Evolutionary conservation across 2,329 filamentous ascomycete genomes (phyloP), one percentile per base, ranked within the genome.

Genomic region (Colletotrichum musae): DNA sequence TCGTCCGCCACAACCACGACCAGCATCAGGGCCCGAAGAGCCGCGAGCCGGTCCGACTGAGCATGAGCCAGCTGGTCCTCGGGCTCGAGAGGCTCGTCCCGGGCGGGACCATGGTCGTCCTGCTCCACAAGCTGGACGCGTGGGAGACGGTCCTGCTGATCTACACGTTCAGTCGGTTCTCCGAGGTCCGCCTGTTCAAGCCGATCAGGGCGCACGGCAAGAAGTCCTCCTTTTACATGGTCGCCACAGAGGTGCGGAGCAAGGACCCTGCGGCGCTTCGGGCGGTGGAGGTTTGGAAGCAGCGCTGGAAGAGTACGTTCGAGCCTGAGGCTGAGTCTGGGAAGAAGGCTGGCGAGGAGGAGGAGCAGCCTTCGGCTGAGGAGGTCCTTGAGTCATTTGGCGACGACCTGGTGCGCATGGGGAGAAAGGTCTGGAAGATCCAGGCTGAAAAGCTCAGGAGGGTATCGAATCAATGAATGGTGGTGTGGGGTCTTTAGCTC

Each of bases 161-260:
- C 10, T 73, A 79, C 15, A 73, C 69, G 0, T 84, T 89, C 48
- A 71, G 61, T 15, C 73, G 75, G n/a, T 86, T 89, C 63, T 76
- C 84, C 6, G 52, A 73, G 0, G 72, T 88, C 0, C 50, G 66
- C 24, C 71, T 87, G 0, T 84, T 80, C 74, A 89, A 89, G 72
- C 85, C 84, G 0, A 70, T 7, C 2, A n/a, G 2, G 16, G 41
- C 4, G 32, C 84, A 89, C 66, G 74, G 71, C 1, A 84, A 76
- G 21, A 76, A 82, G 4, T 85, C 82, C 0, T 88, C 85, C 0
- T 89, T 88, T 70, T 89, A 89, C 72, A 77, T 88, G 73, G 68
- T 89, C 12, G 86, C 86, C 2, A 80, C 74, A 1, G 72, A 82
- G 3, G 76, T 89, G 0, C 75, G 80, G 47, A 76, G 77, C 5